Conservation (phyloP, 2,329 filamentous ascomycete genomes). For the Penicillium sp. region DNA sequence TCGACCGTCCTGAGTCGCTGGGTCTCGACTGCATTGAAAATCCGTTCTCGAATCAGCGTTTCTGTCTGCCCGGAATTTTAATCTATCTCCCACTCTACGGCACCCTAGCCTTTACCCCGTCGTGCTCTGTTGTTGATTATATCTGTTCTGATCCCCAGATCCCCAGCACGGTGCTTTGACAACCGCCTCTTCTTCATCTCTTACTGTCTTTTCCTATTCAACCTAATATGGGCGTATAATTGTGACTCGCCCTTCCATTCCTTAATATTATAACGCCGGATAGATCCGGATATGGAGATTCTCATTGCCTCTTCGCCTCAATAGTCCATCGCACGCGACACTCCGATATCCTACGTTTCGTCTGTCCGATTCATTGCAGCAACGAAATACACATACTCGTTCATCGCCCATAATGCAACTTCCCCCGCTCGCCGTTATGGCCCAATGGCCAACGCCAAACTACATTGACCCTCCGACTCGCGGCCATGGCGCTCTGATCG, state of each 20-base stretch:
- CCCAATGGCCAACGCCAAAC: slow-evolving; percentile 50
- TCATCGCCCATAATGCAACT: slow-evolving; percentile 33
- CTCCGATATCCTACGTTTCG: background rate
- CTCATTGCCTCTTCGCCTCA: background rate
- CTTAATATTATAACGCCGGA: background rate
- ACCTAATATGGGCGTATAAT: background rate
- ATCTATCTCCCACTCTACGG: slow-evolving; percentile 2
- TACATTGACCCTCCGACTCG: slow-evolving; percentile 47
- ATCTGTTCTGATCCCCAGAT: background rate
- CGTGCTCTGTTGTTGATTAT: background rate
- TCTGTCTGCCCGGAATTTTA: slow-evolving; percentile 3
- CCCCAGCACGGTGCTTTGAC: background rate
- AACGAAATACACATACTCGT: background rate
- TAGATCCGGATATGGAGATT: background rate
- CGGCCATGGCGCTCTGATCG: slow-evolving; percentile 44
- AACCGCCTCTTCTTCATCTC: background rate
- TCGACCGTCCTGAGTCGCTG: slow-evolving; percentile 2
- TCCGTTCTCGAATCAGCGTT: background rate
- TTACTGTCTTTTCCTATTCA: background rate
- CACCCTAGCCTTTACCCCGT: background rate
- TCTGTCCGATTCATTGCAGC: background rate
- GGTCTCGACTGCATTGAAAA: background rate
- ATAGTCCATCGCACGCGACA: background rate
- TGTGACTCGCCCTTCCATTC: background rate
- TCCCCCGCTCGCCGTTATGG: slow-evolving; percentile 43